Evolutionary conservation across 495 filamentous ascomycete species (phyloP).

Genomic region (Trichoderma virens): DNA sequence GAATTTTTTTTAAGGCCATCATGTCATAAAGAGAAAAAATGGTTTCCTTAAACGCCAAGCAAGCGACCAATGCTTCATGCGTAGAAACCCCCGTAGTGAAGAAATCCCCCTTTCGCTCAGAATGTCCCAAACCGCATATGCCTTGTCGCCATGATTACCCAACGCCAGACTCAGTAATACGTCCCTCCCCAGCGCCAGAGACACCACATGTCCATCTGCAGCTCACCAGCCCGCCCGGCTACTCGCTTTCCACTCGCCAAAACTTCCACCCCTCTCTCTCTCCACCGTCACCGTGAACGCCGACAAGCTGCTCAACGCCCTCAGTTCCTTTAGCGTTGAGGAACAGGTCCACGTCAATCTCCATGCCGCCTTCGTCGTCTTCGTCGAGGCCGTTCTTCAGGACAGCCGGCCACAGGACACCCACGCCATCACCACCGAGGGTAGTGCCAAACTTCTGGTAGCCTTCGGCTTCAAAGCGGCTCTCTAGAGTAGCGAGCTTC

Average conservation of each 20-base stretch:
- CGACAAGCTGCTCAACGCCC: slow-evolving; percentile 70
- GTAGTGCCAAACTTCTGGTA: slow-evolving; percentile 82
- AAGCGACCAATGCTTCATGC: not conserved
- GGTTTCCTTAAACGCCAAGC: not conserved
- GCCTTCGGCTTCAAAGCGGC: slow-evolving; percentile 61
- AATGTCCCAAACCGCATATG: not conserved
- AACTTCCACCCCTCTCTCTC: slow-evolving; percentile 88
- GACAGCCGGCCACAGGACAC: slow-evolving; percentile 85
- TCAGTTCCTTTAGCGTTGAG: slow-evolving; percentile 71
- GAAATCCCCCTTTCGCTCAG: not conserved
- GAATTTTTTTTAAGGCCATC: not conserved
- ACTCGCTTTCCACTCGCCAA: slow-evolving; percentile 59
- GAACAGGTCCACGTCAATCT: slow-evolving; percentile 90
- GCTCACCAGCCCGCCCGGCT: not conserved
- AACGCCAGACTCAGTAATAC: slow-evolving; percentile 2
- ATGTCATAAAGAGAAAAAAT: not conserved
- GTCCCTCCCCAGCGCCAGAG: not conserved
- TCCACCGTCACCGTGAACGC: slow-evolving; percentile 49
- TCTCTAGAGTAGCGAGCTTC: slow-evolving; percentile 52
- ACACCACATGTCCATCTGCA: not conserved
- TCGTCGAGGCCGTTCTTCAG: slow-evolving; percentile 62
- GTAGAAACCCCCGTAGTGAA: not conserved
- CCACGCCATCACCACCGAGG: slow-evolving; percentile 84
- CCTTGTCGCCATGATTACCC: not conserved
- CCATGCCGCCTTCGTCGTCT: slow-evolving; percentile 68